Percentiles rank a stretch among this genome's conserved stretches.
These are phyloP conservation scores for Nannochloropsis salina DNA, from an alignment of 108 stramenopile species.

Conservation along the genomic window DNA sequence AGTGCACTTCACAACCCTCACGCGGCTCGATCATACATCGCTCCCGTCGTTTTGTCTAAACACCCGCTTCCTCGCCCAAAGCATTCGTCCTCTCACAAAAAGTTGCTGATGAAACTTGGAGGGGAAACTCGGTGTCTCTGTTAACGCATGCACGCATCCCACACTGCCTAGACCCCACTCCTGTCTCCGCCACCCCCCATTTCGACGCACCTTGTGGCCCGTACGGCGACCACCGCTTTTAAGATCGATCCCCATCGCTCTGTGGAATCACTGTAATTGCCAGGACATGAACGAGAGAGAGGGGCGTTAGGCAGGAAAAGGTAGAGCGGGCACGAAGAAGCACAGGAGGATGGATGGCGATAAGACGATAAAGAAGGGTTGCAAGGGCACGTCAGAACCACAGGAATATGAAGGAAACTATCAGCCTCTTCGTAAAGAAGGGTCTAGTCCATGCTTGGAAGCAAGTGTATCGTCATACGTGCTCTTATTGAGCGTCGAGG, in stretches of 20 bases:
- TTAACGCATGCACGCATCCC: no score
- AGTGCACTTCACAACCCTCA: no score
- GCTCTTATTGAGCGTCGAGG: no score
- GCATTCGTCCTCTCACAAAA: no score
- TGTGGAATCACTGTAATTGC: not conserved
- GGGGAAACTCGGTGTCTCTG: no score
- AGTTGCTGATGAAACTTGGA: no score
- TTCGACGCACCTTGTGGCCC: slow-evolving; percentile 85
- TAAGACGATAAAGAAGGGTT: not conserved
- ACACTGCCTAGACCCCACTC: no score
- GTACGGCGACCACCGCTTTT: slow-evolving; percentile 96
- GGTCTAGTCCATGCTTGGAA: slow-evolving; percentile 17
- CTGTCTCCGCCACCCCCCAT: no score
- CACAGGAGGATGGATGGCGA: not conserved
- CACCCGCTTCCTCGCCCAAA: no score
- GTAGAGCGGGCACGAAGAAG: not conserved
- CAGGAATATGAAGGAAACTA: slow-evolving; percentile 2
- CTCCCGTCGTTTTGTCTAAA: no score
- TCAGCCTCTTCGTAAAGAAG: not conserved
- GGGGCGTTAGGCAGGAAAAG: not conserved
- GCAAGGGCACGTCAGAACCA: slow-evolving; percentile 10
- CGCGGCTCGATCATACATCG: no score
- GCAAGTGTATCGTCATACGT: not conserved
- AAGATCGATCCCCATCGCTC: slow-evolving; percentile 87
- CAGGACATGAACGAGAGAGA: no score